Conservation (phyloP, 148 eudicot species). For the Vaccinium macrocarpon region DNA sequence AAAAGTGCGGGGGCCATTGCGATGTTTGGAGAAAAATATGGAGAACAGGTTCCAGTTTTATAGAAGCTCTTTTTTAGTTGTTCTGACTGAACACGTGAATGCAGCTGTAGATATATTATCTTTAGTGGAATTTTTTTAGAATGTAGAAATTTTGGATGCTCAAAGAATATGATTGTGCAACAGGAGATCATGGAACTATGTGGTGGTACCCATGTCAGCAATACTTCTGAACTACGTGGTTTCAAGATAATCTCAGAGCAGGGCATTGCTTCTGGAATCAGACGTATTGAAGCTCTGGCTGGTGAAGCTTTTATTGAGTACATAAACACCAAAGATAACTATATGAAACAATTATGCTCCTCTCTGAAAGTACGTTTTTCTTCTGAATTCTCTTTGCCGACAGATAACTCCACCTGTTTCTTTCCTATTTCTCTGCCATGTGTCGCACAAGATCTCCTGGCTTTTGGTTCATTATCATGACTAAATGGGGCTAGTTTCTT, state of each 20-base stretch:
- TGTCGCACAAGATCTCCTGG: neutral
- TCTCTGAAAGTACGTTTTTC: slow-evolving; percentile 69
- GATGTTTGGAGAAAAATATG: slow-evolving; percentile 98
- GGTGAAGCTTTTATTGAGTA: slow-evolving; percentile 95
- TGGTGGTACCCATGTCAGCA: slow-evolving; percentile 94
- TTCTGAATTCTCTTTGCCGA: neutral
- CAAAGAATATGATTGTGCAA: neutral
- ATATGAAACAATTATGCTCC: slow-evolving; percentile 89
- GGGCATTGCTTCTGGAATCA: slow-evolving; percentile 88
- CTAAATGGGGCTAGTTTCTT: neutral
- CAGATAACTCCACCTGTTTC: neutral
- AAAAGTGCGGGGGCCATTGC: slow-evolving; percentile 93
- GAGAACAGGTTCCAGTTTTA: slow-evolving; percentile 59
- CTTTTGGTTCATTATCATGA: neutral
- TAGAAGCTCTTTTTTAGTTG: neutral
- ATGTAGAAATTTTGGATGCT: neutral
- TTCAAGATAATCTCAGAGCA: slow-evolving; percentile 92
- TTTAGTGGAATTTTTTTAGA: neutral
- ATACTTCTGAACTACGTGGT: slow-evolving; percentile 92
- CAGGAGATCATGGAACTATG: slow-evolving; percentile 64
- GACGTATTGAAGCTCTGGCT: slow-evolving; percentile 99
- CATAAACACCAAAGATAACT: slow-evolving; percentile 66
- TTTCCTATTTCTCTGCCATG: neutral
- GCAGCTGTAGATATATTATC: neutral
- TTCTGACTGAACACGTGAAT: neutral